Evolutionary conservation across 192 early-diverging fungal genomes (phyloP), one percentile per base, ranked within the genome.

Genomic region (Coemansia sp.): DNA sequence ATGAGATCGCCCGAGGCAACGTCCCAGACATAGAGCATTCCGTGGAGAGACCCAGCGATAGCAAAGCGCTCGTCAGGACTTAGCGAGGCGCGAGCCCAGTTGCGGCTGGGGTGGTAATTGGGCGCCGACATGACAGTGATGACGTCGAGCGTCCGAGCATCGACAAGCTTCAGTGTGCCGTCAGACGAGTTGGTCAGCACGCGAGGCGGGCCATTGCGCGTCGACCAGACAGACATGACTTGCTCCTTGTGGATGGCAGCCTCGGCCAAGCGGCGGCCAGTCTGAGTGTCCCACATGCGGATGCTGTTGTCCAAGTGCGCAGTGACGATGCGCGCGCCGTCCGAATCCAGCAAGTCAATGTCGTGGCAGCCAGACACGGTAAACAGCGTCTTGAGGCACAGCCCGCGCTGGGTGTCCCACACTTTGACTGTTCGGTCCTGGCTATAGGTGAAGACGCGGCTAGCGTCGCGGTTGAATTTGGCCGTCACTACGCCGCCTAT

Each of bases 351-450:
- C 20, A 93, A 79, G 36, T 88, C 86, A 20, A 99, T 73, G 83
- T 98, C 97, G 73, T 97, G 97, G 80, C 96, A 97, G 73, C 93
- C 94, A 31, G 96, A 97, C 65, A 95, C 87, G 2, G 94, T 93
- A 66, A 97, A 98, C 74, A 97, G 93, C 6, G 95, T 99, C 52
- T 91, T 88, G 33, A 89, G 83, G 88, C 95, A 98, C 72, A 92
- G 92, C 63, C 95, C 96, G 72, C 91, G 92, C 73, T 87, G 84
- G 49, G 95, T 78, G 84, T 99, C 97, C 96, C 96, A 99, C 7
- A 97, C 86, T 81, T 99, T 99, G 38, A 99, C 87, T 0, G 96
- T 97, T 27, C 96, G 85, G 79, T 99, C 97, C 73, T 99, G 96
- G 66, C 95, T 97, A 66, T 94, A 95, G 7, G 95, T 93, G 29